These are phyloP conservation scores for Phytophthora nicotianae DNA, from an alignment of 352 stramenopile genomes.

Conservation along the genomic window DNA sequence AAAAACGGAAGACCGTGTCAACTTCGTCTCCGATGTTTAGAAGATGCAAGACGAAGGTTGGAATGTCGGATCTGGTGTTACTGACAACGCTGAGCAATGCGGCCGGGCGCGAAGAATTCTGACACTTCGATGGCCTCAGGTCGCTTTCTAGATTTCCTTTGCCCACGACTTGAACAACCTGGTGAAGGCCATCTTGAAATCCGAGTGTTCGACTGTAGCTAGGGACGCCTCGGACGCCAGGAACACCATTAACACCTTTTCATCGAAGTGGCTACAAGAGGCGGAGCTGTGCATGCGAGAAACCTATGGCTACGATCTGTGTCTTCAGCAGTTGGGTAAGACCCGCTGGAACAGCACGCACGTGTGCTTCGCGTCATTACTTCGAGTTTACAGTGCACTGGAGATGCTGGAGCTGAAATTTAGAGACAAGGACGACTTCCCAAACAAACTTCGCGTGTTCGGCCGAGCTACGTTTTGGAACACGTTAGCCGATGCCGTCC, in stretches of 20 bases:
- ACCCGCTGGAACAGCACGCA: not conserved
- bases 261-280: conserved; percentile 4
- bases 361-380: not conserved
- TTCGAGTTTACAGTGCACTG: not conserved
- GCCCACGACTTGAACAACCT: conserved; percentile 9
- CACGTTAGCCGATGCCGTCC: not conserved
- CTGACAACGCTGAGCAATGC: conserved; percentile 10
- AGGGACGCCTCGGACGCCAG: not conserved
- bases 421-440: not conserved
- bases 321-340: not conserved
- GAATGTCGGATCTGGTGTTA: not conserved
- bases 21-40: too few relatives aligned
- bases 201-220: conserved; percentile 1
- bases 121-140: not conserved
- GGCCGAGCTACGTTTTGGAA: not conserved
- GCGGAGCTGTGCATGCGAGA: not conserved
- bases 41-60: not conserved
- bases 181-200: conserved; percentile 3
- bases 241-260: conserved; percentile 5
- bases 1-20: not conserved
- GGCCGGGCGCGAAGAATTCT: not conserved
- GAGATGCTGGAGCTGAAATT: not conserved
- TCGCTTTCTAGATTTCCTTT: conserved; percentile 9
- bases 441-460: not conserved
- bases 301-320: not conserved